Conservation (phyloP, 1,284 basidiomycete genomes). For the Kwoniella shivajii region DNA sequence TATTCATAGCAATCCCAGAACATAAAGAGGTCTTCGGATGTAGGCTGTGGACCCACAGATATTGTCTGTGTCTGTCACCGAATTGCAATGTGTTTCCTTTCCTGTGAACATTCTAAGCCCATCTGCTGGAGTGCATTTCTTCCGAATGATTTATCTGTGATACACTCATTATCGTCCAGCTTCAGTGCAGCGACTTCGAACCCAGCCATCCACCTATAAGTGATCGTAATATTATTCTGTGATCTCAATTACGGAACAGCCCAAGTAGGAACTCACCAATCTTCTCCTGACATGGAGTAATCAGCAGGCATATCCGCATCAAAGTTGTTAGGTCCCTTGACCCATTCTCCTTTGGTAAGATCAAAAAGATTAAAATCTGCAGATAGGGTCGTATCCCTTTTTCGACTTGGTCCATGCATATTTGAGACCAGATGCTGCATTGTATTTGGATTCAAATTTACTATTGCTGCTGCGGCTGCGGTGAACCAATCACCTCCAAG, state of each 20-base stretch:
- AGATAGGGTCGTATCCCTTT: not conserved
- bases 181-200: not conserved
- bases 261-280: not conserved
- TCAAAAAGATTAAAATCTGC: not conserved
- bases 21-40: too few species aligned
- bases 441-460: not conserved
- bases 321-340: not conserved
- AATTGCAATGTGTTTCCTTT: not conserved
- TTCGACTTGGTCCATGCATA: not conserved
- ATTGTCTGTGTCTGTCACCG: not conserved
- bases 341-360: not conserved
- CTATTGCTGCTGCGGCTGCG: not conserved
- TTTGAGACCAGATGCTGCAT: not conserved
- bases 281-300: not conserved
- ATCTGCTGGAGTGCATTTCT: not conserved
- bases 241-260: not conserved
- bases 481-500: not conserved
- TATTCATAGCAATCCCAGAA: not conserved
- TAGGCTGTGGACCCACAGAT: not conserved
- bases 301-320: not conserved
- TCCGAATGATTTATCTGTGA: not conserved
- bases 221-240: not conserved
- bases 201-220: conserved; percentile 1
- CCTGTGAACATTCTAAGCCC: not conserved
- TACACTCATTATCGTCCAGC: not conserved